Evolutionary conservation across 768 basidiomycete genomes (phyloP).

Genomic region (Sporobolomyces pararoseus): DNA sequence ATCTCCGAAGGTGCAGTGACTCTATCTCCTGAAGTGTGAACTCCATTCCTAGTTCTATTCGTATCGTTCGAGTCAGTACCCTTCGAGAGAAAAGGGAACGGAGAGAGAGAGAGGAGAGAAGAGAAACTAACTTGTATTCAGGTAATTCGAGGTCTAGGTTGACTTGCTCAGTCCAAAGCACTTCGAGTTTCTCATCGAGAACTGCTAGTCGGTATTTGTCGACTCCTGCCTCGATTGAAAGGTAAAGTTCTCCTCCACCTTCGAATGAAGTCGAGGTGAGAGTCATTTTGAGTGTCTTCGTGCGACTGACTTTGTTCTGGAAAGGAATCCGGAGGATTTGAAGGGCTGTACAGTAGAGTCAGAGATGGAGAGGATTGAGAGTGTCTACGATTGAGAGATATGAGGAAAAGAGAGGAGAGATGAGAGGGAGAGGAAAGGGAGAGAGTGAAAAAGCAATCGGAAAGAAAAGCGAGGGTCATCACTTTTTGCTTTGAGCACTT

Average conservation of each 20-base stretch:
- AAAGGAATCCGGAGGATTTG: neutral
- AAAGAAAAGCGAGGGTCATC: neutral
- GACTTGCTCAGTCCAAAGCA: constrained; percentile 24
- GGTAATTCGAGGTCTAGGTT: constrained; percentile 20
- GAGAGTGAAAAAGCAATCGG: neutral
- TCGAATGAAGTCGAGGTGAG: neutral
- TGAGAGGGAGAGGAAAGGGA: neutral
- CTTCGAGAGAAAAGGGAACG: neutral
- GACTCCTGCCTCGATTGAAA: constrained; percentile 26
- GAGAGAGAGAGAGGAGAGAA: neutral
- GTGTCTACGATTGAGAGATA: too few relatives aligned
- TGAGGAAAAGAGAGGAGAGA: neutral
- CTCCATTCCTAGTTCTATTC: constrained; percentile 21
- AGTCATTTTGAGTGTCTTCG: neutral
- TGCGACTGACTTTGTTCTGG: neutral
- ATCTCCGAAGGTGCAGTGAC: constrained; percentile 20
- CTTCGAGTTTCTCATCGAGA: constrained; percentile 3
- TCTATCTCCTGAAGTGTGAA: constrained; percentile 19
- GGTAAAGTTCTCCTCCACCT: constrained; percentile 21
- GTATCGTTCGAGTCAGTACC: too few relatives aligned
- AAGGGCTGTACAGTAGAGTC: neutral
- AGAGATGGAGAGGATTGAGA: neutral
- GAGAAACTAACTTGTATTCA: constrained; percentile 16
- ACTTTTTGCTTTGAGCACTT: too few relatives aligned
- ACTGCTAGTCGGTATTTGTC: constrained; percentile 8